A percentile compares a stretch with the other conserved stretches of the same genome.
These are phyloP conservation scores for Pseudopithomyces chartarum DNA, from an alignment of 2,329 filamentous ascomycete genomes.

Conservation along the genomic window DNA sequence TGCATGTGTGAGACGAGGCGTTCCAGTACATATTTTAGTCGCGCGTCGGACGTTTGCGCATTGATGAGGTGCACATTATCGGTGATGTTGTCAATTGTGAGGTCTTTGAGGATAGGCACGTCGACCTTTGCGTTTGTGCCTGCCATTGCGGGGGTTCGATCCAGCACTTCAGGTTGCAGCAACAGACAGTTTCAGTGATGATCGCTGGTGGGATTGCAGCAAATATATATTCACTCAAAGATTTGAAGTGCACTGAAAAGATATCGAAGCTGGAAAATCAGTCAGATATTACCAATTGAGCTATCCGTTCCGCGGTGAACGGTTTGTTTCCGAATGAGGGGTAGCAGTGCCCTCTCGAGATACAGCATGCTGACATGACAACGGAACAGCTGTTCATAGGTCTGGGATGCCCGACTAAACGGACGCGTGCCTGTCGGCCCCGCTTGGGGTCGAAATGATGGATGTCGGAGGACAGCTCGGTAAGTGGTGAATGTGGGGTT, in stretches of 20 bases:
- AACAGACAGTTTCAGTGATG: no score
- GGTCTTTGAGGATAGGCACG: slow-evolving; percentile 65
- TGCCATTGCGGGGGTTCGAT: neutral
- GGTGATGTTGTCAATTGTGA: slow-evolving; percentile 81
- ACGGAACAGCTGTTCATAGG: neutral
- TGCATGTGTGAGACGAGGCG: slow-evolving; percentile 79
- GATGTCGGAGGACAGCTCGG: neutral
- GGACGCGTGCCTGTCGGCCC: slow-evolving; percentile 1
- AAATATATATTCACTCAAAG: neutral
- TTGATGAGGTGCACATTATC: slow-evolving; percentile 77
- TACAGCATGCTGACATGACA: slow-evolving; percentile 1
- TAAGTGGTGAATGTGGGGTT: neutral
- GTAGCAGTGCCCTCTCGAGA: neutral
- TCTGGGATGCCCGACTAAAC: neutral
- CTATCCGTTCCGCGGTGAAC: neutral
- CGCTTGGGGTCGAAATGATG: slow-evolving; percentile 3
- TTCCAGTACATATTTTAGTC: slow-evolving; percentile 74
- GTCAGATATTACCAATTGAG: slow-evolving; percentile 2
- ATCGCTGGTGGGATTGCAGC: no score
- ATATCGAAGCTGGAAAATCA: neutral
- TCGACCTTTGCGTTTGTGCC: slow-evolving; percentile 35
- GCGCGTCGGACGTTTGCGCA: slow-evolving; percentile 66
- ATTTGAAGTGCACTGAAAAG: neutral
- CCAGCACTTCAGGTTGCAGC: neutral
- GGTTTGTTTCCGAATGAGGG: slow-evolving; percentile 2